Base-by-base conservation (phyloP, 345 rosid genomes). In the Arabis alpina region DNA sequence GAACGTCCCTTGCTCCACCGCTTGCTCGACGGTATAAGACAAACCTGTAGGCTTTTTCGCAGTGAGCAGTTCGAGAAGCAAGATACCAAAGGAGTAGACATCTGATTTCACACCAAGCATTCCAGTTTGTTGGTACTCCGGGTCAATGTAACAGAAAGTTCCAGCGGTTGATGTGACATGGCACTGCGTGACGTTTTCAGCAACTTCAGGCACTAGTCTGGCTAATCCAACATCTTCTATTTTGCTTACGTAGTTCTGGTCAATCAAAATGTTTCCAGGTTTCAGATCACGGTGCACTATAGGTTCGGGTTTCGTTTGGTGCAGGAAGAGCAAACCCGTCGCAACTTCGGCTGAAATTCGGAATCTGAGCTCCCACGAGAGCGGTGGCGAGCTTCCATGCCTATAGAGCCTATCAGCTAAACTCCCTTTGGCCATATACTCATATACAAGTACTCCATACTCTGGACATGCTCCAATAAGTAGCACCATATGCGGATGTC, bases 401-500 rank as follows among this genome's bases (percentile, higher is more conserved):
- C 73, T 79, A 43, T 82, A 78, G 34, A 93, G 88, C 66, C 91
- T 66, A 42, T 93, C 98, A 0, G 90, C 93, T 75, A 93, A 79
- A 81, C 98, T 93, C 54, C 98, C 98, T 25, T 81, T 89, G 13
- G 84, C 92, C 98, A 93, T 83, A 85, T 89, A 80, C 75, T 93
- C 97, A 51, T 91, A 93, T 19, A 91, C 96, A 66, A 93, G 80
- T 48, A 88, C 79, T 2, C 97, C 97, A 54, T 82, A 91, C 80
- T 91, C 96, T 0, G 98, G 96, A 72, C 97, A 91, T 48, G 98
- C 98, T 65, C 98, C 98, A 47, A 93, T 79, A 10, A 93, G 94
- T 41, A 93, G 91, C 52, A 93, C 96, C 97, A 93, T 93, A 79
- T 89, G 86, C 1, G 97, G 98, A 82, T 93, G 98, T 77, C 98